These are phyloP conservation scores for Phytopythium sindhum DNA, from an alignment of 352 stramenopile species.

Conservation along the genomic window DNA sequence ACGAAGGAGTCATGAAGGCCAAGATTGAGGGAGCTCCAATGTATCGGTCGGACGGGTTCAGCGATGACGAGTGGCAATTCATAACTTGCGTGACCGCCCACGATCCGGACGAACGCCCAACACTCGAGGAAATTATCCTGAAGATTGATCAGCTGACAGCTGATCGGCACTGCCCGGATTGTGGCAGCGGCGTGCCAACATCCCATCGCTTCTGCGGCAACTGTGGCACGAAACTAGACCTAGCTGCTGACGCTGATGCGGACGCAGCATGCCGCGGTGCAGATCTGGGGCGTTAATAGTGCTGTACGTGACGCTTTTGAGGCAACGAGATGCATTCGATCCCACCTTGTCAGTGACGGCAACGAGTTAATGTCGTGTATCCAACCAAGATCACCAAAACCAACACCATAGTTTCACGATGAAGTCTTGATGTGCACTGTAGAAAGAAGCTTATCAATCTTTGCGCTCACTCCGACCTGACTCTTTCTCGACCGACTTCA, in stretches of 20 bases:
- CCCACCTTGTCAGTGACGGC: too few relatives aligned
- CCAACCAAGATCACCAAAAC: too few relatives aligned
- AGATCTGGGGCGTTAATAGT: too few relatives aligned
- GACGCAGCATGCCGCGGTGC: too few relatives aligned
- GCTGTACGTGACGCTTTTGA: too few relatives aligned
- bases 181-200: not conserved
- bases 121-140: slow-evolving; percentile 4
- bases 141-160: not conserved
- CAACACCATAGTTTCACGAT: too few relatives aligned
- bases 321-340: too few relatives aligned
- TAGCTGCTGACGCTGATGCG: too few relatives aligned
- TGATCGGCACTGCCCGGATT: not conserved
- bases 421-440: too few relatives aligned
- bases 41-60: slow-evolving; percentile 12
- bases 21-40: slow-evolving; percentile 8
- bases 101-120: slow-evolving; percentile 4
- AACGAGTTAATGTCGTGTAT: too few relatives aligned
- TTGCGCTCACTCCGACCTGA: not conserved
- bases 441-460: too few relatives aligned
- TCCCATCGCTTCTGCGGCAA: not conserved
- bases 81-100: slow-evolving; percentile 16
- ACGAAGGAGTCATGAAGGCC: slow-evolving; percentile 7
- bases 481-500: not conserved
- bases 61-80: slow-evolving; percentile 14
- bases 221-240: too few relatives aligned